These are phyloP conservation scores for Fusarium albosuccineum DNA, from an alignment of 2,329 filamentous ascomycete genomes.

Conservation along the genomic window DNA sequence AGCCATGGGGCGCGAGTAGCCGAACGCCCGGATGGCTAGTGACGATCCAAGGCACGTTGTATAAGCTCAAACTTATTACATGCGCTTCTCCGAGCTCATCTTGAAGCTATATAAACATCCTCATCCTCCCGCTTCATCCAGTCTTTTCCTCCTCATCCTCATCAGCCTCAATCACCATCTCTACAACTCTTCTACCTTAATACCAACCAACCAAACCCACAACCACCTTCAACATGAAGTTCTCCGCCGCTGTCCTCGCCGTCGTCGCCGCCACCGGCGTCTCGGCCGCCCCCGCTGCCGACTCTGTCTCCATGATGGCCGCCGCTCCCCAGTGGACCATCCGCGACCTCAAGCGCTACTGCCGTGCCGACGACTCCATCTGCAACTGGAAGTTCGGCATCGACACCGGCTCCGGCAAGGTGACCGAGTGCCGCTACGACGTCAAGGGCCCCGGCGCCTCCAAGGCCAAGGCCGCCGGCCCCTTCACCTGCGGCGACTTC, in stretches of 20 bases:
- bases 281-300: constrained; percentile 51
- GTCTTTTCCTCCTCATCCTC: constrained; percentile 13
- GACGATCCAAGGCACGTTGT: background rate
- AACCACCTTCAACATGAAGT: constrained; percentile 56
- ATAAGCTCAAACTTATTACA: background rate
- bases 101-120: constrained; percentile 33
- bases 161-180: constrained; percentile 23
- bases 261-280: constrained; percentile 53
- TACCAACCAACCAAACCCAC: constrained; percentile 12
- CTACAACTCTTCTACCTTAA: constrained; percentile 9
- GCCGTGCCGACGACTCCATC: constrained; percentile 53
- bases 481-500: constrained; percentile 62
- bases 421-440: constrained; percentile 42
- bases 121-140: constrained; percentile 5
- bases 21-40: background rate
- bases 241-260: constrained; percentile 56
- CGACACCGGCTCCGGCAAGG: constrained; percentile 58
- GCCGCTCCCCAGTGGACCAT: constrained; percentile 58
- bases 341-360: constrained; percentile 55
- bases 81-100: background rate
- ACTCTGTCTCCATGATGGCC: constrained; percentile 57
- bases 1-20: too few species aligned
- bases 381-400: constrained; percentile 61
- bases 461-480: constrained; percentile 53
- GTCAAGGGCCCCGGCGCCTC: constrained; percentile 53